A percentile compares a stretch with the other conserved stretches of the same genome.
These are phyloP conservation scores for Tolypocladium pustulatum DNA, from an alignment of 2,329 filamentous ascomycete genomes.

Conservation along the genomic window DNA sequence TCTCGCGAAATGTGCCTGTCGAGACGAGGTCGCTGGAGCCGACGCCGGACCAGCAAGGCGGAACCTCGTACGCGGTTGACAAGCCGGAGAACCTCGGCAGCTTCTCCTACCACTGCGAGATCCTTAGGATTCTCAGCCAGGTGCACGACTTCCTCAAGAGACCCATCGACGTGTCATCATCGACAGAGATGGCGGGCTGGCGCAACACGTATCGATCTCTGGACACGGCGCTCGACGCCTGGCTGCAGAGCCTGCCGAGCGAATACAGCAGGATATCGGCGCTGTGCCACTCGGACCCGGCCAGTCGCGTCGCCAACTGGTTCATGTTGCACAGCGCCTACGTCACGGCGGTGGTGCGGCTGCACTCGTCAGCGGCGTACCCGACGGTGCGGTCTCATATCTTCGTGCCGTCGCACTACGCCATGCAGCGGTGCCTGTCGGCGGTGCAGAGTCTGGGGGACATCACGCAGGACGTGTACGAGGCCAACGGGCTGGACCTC, in stretches of 20 bases:
- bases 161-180: slow-evolving; percentile 27
- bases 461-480: slow-evolving; percentile 31
- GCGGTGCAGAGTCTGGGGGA: slow-evolving; percentile 32
- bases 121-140: slow-evolving; percentile 30
- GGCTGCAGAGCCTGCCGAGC: slow-evolving; percentile 30
- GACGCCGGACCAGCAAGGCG: slow-evolving; percentile 13
- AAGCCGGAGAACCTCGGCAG: slow-evolving; percentile 31
- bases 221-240: slow-evolving; percentile 27
- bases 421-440: slow-evolving; percentile 32
- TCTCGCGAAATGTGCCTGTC: slow-evolving; percentile 31
- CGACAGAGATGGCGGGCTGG: slow-evolving; percentile 27
- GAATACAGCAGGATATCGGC: slow-evolving; percentile 35
- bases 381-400: slow-evolving; percentile 27
- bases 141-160: slow-evolving; percentile 31
- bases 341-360: slow-evolving; percentile 29
- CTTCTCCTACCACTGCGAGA: slow-evolving; percentile 34
- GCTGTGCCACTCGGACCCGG: slow-evolving; percentile 32
- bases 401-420: slow-evolving; percentile 32
- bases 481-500: slow-evolving; percentile 30
- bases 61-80: slow-evolving; percentile 19
- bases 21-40: slow-evolving; percentile 24
- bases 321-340: slow-evolving; percentile 35
- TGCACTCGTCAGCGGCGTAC: slow-evolving; percentile 33
- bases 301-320: slow-evolving; percentile 34
- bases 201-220: slow-evolving; percentile 28